Percentiles rank a stretch among this genome's conserved stretches.
phyloP scores from a whole-genome alignment of 1,284 basidiomycete genomes.

The Fomitiporia mediterranea region DNA sequence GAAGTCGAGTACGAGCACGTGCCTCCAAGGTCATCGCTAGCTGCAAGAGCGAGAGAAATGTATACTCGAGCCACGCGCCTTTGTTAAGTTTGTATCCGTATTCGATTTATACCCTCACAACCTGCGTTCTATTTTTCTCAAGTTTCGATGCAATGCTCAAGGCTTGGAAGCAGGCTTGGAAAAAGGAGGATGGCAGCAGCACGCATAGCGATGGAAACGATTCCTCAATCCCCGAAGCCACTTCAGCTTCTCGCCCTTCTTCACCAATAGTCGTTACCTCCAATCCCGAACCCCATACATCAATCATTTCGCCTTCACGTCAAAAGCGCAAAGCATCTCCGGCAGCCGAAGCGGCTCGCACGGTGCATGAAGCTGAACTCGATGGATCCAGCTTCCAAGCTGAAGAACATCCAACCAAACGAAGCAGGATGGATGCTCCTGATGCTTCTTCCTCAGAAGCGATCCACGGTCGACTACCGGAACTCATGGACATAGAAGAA shows the following conservation, averaged over 20 bases:
- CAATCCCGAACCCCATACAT: conserved; percentile 24
- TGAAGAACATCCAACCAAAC: conserved; percentile 13
- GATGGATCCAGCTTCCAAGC: neutral
- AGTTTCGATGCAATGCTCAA: conserved; percentile 40
- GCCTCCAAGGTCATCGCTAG: neutral
- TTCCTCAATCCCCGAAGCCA: conserved; percentile 30
- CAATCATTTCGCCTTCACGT: conserved; percentile 24
- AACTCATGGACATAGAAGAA: conserved; percentile 17
- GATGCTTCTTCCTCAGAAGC: conserved; percentile 9
- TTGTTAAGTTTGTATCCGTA: neutral
- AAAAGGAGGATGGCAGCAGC: conserved; percentile 31
- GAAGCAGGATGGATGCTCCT: conserved; percentile 9
- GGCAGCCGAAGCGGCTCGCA: neutral
- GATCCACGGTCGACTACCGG: conserved; percentile 20
- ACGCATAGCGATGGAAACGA: conserved; percentile 29
- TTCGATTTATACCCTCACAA: neutral
- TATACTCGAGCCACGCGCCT: neutral
- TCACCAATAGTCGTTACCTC: too few species aligned
- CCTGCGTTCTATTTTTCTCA: conserved; percentile 3
- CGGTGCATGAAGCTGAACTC: conserved; percentile 1
- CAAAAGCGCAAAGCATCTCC: neutral
- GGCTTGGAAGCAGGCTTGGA: conserved; percentile 50
- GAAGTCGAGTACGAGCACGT: too few species aligned
- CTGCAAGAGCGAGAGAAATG: neutral
- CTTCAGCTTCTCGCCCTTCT: conserved; percentile 24